phyloP scores from a whole-genome alignment of 495 filamentous ascomycete species.

The Podospora pseudocomata region DNA sequence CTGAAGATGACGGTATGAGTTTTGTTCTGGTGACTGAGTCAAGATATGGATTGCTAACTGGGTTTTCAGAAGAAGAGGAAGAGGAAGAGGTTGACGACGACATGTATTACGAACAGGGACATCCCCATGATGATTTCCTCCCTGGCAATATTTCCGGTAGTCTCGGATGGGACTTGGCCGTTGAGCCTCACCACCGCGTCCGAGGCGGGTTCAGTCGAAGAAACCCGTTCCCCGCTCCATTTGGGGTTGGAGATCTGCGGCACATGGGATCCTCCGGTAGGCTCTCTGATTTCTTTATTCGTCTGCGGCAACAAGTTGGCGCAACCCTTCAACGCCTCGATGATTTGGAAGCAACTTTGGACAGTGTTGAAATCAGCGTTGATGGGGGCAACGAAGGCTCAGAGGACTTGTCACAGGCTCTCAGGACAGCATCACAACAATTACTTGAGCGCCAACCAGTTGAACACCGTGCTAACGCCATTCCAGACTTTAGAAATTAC shows the following conservation, averaged over 20 bases:
- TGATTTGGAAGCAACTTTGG: background rate
- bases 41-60: conserved; percentile 17
- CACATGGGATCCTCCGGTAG: conserved; percentile 37
- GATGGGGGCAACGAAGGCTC: background rate
- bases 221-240: conserved; percentile 35
- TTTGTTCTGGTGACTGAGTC: background rate
- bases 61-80: conserved; percentile 29
- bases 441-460: background rate
- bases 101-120: conserved; percentile 61
- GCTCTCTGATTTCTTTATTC: conserved; percentile 17
- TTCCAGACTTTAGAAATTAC: conserved; percentile 40
- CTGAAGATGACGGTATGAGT: conserved; percentile 56
- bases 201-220: conserved; percentile 33
- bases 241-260: conserved; percentile 46
- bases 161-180: conserved; percentile 47
- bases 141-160: conserved; percentile 36
- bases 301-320: background rate
- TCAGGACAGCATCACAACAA: background rate
- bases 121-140: conserved; percentile 45
- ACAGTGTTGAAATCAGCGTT: background rate
- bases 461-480: conserved; percentile 10
- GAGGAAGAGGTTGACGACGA: conserved; percentile 72
- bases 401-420: background rate
- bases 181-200: conserved; percentile 36
- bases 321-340: background rate